Evolutionary conservation across 2,329 filamentous ascomycete genomes (phyloP).

Genomic region (Trichoderma koningii): DNA sequence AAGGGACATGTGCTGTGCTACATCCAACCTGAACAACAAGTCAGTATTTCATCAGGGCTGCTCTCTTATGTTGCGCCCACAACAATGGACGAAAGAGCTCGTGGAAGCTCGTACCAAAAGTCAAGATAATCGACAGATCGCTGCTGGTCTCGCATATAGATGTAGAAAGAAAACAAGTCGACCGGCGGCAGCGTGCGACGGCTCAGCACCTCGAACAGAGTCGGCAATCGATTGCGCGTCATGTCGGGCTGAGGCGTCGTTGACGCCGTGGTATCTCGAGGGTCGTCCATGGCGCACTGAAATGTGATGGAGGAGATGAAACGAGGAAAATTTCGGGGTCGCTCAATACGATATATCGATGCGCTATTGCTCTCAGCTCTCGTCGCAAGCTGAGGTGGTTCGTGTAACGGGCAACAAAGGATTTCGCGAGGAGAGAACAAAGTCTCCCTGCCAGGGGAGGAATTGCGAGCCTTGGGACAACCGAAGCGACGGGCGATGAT

Average conservation of each 20-base stretch:
- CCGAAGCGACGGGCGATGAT: conserved; percentile 7
- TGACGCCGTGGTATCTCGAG: conserved; percentile 42
- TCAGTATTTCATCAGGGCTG: conserved; percentile 24
- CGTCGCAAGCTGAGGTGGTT: neutral
- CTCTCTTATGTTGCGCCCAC: neutral
- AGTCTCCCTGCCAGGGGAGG: conserved; percentile 22
- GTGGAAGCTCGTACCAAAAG: conserved; percentile 70
- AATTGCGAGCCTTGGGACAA: neutral
- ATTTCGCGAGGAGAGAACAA: conserved; percentile 2
- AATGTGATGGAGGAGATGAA: neutral
- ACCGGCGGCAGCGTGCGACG: conserved; percentile 92
- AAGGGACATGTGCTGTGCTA: conserved; percentile 97
- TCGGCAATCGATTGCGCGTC: conserved; percentile 81
- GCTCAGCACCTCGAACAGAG: conserved; percentile 92
- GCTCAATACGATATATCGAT: neutral
- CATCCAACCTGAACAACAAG: conserved; percentile 78
- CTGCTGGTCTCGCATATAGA: conserved; percentile 99
- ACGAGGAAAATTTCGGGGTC: conserved; percentile 5
- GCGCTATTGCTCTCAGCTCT: neutral
- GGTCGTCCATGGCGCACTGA: conserved; percentile 31
- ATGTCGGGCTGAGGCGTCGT: conserved; percentile 59
- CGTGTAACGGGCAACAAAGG: conserved; percentile 27
- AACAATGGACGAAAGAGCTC: too few species aligned
- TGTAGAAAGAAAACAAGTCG: conserved; percentile 98
- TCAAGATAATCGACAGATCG: conserved; percentile 96